Percentiles rank a stretch among this genome's conserved stretches.
Evolutionary conservation across 352 stramenopile species (phyloP).

Genomic region (Hyaloperonospora brassicae): DNA sequence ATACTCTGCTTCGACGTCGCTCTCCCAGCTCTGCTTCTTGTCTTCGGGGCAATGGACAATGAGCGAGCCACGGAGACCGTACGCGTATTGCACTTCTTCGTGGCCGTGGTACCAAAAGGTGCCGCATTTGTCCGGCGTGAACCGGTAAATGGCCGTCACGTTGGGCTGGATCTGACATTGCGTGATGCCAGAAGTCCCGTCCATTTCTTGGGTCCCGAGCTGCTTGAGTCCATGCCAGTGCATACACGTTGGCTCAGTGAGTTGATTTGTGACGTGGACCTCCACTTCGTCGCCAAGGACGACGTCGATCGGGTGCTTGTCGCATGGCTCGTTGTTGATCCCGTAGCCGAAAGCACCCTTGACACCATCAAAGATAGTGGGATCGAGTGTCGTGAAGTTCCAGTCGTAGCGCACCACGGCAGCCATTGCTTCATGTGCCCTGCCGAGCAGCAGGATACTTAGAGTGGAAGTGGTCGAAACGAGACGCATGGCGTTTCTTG

Average conservation of each 20-base stretch:
- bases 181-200: conserved; percentile 28
- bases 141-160: conserved; percentile 19
- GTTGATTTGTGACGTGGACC: conserved; percentile 22
- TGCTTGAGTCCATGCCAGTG: conserved; percentile 38
- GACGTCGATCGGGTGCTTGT: conserved; percentile 16
- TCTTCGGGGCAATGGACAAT: conserved; percentile 21
- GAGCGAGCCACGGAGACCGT: conserved; percentile 27
- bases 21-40: conserved; percentile 12
- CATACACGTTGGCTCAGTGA: conserved; percentile 19
- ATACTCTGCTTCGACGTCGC: conserved; percentile 13
- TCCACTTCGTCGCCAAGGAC: conserved; percentile 22
- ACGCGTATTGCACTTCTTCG: conserved; percentile 25
- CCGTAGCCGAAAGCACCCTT: conserved; percentile 20
- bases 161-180: conserved; percentile 29
- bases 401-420: conserved; percentile 26
- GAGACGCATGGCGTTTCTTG: no score
- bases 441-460: no score
- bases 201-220: conserved; percentile 30
- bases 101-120: conserved; percentile 40
- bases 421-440: no score
- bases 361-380: background rate
- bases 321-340: conserved; percentile 23
- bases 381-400: conserved; percentile 20
- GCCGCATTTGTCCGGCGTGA: conserved; percentile 24
- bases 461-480: no score